These are phyloP conservation scores for Globisporangium solare DNA, from an alignment of 352 stramenopile genomes.

Conservation along the genomic window DNA sequence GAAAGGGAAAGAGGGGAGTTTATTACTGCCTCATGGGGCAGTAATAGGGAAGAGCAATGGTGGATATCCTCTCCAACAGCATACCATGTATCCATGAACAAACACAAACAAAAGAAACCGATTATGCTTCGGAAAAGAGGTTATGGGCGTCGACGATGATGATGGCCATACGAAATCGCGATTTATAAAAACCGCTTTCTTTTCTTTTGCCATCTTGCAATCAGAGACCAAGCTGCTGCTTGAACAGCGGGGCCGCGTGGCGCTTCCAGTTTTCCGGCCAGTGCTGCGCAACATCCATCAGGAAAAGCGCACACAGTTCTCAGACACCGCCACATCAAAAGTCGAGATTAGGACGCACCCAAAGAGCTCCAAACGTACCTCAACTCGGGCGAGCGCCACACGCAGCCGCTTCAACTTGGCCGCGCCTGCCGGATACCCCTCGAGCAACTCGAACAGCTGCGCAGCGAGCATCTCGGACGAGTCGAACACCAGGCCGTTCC, in stretches of 20 bases:
- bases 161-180: no score
- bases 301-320: background rate
- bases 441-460: conserved; percentile 59
- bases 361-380: conserved; percentile 29
- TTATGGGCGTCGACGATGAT: no score
- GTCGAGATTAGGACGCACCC: background rate
- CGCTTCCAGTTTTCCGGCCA: conserved; percentile 77
- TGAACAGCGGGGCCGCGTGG: conserved; percentile 58
- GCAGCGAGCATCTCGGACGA: conserved; percentile 47
- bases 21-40: conserved; percentile 1
- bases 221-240: conserved; percentile 33
- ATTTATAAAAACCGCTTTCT: no score
- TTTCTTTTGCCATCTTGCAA: no score
- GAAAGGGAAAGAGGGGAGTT: conserved; percentile 7
- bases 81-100: no score
- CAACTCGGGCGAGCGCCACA: conserved; percentile 40
- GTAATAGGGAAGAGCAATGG: background rate
- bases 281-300: conserved; percentile 28
- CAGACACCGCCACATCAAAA: background rate
- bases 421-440: conserved; percentile 43
- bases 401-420: conserved; percentile 44
- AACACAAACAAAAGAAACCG: no score
- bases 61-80: no score
- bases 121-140: no score
- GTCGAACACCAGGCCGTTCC: conserved; percentile 74